Conservation (phyloP, 257 asterid species). For the Rehmannia glutinosa region DNA sequence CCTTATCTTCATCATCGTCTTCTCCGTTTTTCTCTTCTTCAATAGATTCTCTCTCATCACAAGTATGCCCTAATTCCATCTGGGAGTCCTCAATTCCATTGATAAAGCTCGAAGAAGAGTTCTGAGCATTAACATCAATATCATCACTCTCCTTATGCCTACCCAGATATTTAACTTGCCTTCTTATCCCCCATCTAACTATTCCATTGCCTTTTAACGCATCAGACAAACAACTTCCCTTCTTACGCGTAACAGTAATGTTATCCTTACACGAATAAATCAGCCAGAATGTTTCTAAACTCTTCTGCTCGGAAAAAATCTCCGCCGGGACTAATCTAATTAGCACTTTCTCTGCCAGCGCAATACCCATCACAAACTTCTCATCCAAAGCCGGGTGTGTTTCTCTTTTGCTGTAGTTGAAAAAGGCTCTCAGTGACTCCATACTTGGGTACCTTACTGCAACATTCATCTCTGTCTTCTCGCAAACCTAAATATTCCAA, state of each 20-base stretch:
- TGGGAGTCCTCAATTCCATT: constrained; percentile 31
- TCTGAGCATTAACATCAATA: constrained; percentile 21
- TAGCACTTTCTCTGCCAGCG: constrained; percentile 61
- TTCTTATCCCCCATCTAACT: constrained; percentile 78
- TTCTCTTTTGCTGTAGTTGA: constrained; percentile 54
- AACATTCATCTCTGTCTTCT: constrained; percentile 56
- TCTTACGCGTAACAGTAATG: constrained; percentile 15
- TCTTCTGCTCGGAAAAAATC: constrained; percentile 47
- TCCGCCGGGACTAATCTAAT: constrained; percentile 41
- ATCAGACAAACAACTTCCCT: constrained; percentile 43
- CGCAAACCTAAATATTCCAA: constrained; percentile 55
- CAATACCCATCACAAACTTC: constrained; percentile 69
- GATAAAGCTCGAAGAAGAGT: constrained; percentile 45
- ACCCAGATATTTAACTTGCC: constrained; percentile 76
- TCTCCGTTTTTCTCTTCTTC: constrained; percentile 12
- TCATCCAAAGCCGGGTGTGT: constrained; percentile 84
- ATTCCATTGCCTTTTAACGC: constrained; percentile 54
- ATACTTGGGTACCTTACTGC: constrained; percentile 72
- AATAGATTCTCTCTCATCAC: constrained; percentile 19
- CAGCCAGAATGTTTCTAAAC: constrained; percentile 60
- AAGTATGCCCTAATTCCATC: constrained; percentile 14
- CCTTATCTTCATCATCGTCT: constrained; percentile 21
- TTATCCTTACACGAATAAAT: constrained; percentile 18
- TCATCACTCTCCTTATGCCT: constrained; percentile 50
- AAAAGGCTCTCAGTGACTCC: constrained; percentile 58